phyloP scores from a whole-genome alignment of 768 basidiomycete genomes.

The Boletus pseudo-olivaceus region DNA sequence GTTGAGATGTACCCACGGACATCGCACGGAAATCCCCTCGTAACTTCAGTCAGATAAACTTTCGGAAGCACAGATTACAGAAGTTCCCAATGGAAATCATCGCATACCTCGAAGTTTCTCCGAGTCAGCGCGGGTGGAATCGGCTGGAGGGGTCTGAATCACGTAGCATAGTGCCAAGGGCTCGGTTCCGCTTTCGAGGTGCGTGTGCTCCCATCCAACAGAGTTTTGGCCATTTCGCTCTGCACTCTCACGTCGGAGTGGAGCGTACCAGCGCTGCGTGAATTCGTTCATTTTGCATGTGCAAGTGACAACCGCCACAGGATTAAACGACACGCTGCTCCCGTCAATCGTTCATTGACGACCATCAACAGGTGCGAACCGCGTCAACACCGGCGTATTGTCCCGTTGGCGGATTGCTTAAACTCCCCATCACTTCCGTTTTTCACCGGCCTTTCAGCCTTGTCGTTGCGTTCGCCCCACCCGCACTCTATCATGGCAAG shows the following conservation, averaged over 20 bases:
- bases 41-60: background rate
- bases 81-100: background rate
- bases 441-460: background rate
- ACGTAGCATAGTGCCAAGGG: background rate
- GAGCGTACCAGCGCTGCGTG: background rate
- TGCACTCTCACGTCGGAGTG: background rate
- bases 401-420: background rate
- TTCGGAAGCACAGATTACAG: background rate
- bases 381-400: background rate
- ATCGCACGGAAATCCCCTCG: background rate
- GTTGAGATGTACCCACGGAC: background rate
- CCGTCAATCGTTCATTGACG: background rate
- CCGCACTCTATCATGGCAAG: background rate
- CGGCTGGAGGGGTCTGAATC: background rate
- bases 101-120: background rate
- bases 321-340: background rate
- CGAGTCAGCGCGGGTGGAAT: background rate
- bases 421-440: background rate
- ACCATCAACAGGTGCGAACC: slow-evolving; percentile 3
- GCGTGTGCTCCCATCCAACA: background rate
- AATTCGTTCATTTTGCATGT: background rate
- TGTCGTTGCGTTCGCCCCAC: too few species aligned
- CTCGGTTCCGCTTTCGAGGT: background rate
- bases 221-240: background rate
- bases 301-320: background rate